Conservation (phyloP, 768 basidiomycete species). For the Strobilomyces echinocephalus region DNA sequence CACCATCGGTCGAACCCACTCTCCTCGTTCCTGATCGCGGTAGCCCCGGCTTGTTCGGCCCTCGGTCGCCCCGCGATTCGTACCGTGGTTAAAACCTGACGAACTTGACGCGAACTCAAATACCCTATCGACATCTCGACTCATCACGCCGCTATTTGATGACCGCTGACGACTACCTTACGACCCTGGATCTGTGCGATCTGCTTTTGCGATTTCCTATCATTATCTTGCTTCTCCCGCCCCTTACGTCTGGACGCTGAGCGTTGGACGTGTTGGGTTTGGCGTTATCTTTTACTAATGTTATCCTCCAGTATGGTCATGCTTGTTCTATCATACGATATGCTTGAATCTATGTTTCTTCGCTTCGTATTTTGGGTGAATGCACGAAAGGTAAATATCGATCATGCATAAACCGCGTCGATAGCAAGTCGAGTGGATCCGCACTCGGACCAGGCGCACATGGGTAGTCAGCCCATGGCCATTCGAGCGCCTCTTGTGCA, state of each 20-base stretch:
- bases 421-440: no score
- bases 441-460: no score
- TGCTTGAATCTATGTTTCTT: constrained; percentile 21
- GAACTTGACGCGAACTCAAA: not conserved
- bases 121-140: not conserved
- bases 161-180: constrained; percentile 20
- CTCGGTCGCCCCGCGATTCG: constrained; percentile 55
- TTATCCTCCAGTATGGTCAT: not conserved
- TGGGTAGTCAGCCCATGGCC: no score
- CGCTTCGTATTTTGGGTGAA: not conserved
- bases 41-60: constrained; percentile 74
- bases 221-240: constrained; percentile 19
- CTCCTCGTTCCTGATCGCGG: constrained; percentile 54
- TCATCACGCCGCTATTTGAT: not conserved
- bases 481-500: no score
- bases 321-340: constrained; percentile 9
- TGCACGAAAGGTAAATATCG: no score
- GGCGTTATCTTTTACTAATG: not conserved
- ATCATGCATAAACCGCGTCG: no score
- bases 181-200: constrained; percentile 10
- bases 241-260: constrained; percentile 1
- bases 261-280: not conserved
- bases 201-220: constrained; percentile 16
- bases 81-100: constrained; percentile 13
- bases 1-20: constrained; percentile 55